Conservation (phyloP, 306 rosid species). For the Gleditsia sinensis region DNA sequence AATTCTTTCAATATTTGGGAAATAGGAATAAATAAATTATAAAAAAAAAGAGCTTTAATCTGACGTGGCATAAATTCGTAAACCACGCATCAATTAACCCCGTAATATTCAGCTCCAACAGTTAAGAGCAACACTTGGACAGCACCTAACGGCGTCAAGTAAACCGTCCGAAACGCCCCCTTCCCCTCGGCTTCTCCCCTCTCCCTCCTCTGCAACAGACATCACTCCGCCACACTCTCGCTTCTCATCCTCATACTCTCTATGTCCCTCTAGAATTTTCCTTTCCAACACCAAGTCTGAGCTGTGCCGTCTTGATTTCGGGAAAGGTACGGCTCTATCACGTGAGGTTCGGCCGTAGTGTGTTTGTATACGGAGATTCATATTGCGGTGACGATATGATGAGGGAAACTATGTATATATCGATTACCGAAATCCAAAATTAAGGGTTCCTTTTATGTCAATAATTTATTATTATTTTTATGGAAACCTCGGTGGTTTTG, state of each 20-base stretch:
- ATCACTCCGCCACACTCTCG: constrained; percentile 5
- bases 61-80: constrained; percentile 21
- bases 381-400: neutral
- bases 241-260: neutral
- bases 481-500: constrained; percentile 20
- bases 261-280: neutral
- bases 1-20: neutral
- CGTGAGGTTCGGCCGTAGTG: neutral
- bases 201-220: neutral
- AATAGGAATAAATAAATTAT: neutral
- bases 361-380: constrained; percentile 20
- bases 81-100: constrained; percentile 2
- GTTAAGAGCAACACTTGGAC: neutral
- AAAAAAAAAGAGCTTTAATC: neutral
- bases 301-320: constrained; percentile 15
- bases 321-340: constrained; percentile 35
- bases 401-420: neutral
- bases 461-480: neutral
- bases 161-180: constrained; percentile 3
- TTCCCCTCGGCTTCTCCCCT: neutral
- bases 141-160: neutral
- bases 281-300: neutral
- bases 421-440: neutral
- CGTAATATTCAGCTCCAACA: neutral
- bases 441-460: neutral